Evolutionary conservation across 805 yeast species (phyloP), one percentile per base, ranked within the genome.

Genomic region (Metschnikowia picachoensis): DNA sequence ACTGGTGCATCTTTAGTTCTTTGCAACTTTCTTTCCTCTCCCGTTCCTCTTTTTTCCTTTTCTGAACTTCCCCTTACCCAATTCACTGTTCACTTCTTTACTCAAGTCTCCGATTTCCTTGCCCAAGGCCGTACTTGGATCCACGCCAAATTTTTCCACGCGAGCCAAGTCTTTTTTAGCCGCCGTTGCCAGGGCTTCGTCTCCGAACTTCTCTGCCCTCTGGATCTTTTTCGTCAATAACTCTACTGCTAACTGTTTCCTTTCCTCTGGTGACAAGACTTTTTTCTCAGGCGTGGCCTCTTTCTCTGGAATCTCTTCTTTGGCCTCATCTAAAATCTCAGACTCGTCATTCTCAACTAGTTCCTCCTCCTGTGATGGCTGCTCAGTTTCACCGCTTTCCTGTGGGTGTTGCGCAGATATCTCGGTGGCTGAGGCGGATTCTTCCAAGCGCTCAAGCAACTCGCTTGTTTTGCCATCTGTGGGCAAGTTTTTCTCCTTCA

Each of bases 61-160:
- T 35, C 6, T 35, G 17, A 35, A 33, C 15, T 51, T 48, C 38
- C 55, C 45, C 27, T 37, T 34, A 25, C 32, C 30, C 51, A 54
- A 50, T 39, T 58, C 61, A 34, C 56, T 50, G 37, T 62, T 61
- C 47, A 71, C 67, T 16, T 59, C 58, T 17, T 56, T 60, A 55
- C 68, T 70, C 40, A 72, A 79, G 36, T 79, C 59, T 0, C 90
- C 90, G 39, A 85, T 71, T 58, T 85, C 90, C 52, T 68, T 71
- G 32, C 89, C 90, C 53, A 85, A 65, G 9, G 83, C 77, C 35
- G 86, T 80, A 47, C 82, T 82, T 31, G 74, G 62, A 50, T 82
- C 85, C 41, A 88, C 79, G 28, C 97, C 98, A 61, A 89, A 91
- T 70, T 87, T 89, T 62, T 84, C 83, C 52, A 90, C 80, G 61